Conservation (phyloP, 169 alveolate genomes). For the Plasmodium sp. region DNA sequence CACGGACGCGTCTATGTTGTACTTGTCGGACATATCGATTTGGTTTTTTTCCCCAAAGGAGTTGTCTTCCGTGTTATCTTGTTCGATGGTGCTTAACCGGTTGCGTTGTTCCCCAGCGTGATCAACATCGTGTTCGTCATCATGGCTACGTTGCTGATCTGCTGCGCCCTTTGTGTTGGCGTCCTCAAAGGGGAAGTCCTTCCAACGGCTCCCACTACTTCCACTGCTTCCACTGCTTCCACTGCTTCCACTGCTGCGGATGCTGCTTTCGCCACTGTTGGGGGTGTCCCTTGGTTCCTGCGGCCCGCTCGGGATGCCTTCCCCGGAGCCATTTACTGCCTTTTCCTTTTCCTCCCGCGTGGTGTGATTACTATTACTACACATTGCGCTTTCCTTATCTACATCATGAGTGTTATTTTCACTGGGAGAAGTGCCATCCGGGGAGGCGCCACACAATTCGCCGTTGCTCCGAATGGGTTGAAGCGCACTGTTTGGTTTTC, state of each 20-base stretch:
- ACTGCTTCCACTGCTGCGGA: not conserved
- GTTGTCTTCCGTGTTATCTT: not conserved
- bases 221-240: not conserved
- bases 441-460: not conserved
- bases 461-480: not conserved
- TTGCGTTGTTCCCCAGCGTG: not conserved
- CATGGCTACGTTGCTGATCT: not conserved
- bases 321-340: not conserved
- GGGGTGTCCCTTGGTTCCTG: not conserved
- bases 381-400: not conserved
- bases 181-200: not conserved
- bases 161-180: not conserved
- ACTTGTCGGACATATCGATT: conserved; percentile 20
- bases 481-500: not conserved
- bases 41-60: not conserved
- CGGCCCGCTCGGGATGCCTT: not conserved
- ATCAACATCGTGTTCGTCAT: not conserved
- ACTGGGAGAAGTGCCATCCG: not conserved
- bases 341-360: not conserved
- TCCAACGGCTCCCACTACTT: not conserved
- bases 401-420: not conserved
- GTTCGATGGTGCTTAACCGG: not conserved
- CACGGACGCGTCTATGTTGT: not conserved
- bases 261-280: not conserved
- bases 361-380: not conserved